Evolutionary conservation across 2,329 filamentous ascomycete genomes (phyloP).

Genomic region (Sporothrix inflata): DNA sequence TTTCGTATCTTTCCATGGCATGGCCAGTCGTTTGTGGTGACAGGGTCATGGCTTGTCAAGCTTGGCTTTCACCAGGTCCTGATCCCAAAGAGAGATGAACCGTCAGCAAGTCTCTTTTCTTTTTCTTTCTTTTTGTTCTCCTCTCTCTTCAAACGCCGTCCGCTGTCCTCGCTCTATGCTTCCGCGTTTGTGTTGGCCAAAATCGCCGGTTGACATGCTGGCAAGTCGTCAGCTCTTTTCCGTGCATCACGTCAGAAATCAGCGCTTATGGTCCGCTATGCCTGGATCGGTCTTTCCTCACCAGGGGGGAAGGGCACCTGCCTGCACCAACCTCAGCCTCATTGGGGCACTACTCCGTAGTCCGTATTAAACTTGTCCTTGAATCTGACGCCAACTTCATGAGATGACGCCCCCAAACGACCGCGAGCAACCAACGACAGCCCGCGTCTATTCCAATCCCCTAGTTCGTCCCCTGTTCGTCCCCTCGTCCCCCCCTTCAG

Average conservation of each 20-base stretch:
- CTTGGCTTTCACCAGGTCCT: neutral
- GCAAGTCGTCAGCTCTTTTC: slow-evolving; percentile 1
- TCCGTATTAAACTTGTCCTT: neutral
- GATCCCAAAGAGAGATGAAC: neutral
- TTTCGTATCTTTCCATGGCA: no score
- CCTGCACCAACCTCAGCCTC: neutral
- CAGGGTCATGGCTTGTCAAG: neutral
- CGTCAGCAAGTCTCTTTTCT: slow-evolving; percentile 1
- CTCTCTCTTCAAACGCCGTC: no score
- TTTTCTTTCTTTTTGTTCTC: neutral
- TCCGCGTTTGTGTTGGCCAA: neutral
- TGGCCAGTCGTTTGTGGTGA: neutral
- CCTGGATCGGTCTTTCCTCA: slow-evolving; percentile 13
- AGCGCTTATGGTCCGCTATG: neutral
- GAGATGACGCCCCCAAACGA: slow-evolving; percentile 1
- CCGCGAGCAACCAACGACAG: neutral
- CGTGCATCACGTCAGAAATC: slow-evolving; percentile 11
- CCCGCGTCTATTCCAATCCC: neutral
- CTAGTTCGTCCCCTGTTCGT: neutral
- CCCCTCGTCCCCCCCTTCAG: neutral
- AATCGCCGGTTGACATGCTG: neutral
- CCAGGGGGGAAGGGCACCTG: neutral
- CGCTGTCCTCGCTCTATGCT: no score
- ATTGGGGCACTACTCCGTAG: neutral
- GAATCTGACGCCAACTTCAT: slow-evolving; percentile 2